These are phyloP conservation scores for Cryomyces minteri DNA, from an alignment of 495 filamentous ascomycete genomes.

Conservation along the genomic window DNA sequence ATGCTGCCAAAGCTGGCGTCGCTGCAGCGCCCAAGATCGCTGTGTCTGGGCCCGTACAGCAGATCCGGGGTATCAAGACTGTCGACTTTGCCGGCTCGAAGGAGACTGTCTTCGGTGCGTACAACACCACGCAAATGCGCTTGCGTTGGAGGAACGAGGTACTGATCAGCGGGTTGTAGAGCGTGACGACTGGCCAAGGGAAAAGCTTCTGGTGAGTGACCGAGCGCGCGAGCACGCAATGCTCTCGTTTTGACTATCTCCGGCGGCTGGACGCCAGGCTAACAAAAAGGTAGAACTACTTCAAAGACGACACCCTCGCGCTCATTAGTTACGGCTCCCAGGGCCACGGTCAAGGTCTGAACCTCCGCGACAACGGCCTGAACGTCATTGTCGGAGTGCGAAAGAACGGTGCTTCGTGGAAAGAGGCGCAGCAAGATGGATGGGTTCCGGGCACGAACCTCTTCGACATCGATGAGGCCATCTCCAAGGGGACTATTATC, in stretches of 20 bases:
- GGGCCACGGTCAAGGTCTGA: conserved; percentile 96
- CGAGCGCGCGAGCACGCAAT: neutral
- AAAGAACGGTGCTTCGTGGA: conserved; percentile 95
- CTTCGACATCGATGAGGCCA: conserved; percentile 92
- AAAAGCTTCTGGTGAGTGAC: conserved; percentile 73
- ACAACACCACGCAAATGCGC: neutral
- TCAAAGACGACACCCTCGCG: conserved; percentile 98
- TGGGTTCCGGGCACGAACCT: conserved; percentile 98
- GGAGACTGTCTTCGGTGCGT: conserved; percentile 74
- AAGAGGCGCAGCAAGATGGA: conserved; percentile 89
- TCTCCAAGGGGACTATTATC: conserved; percentile 80
- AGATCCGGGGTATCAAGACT: conserved; percentile 62
- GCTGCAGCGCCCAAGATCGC: conserved; percentile 31
- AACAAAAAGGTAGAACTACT: conserved; percentile 54
- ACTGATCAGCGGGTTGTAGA: conserved; percentile 30
- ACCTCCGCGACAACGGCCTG: conserved; percentile 96
- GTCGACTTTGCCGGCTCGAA: conserved; percentile 88
- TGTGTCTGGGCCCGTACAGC: conserved; percentile 35
- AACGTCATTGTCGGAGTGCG: conserved; percentile 98
- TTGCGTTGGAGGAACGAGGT: neutral
- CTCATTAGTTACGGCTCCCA: conserved; percentile 97
- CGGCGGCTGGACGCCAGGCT: neutral
- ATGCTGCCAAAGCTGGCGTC: conserved; percentile 24
- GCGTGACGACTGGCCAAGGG: conserved; percentile 93
- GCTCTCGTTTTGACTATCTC: neutral